Conservation (phyloP, 2,329 filamentous ascomycete species). For the Colletotrichum cereale region DNA sequence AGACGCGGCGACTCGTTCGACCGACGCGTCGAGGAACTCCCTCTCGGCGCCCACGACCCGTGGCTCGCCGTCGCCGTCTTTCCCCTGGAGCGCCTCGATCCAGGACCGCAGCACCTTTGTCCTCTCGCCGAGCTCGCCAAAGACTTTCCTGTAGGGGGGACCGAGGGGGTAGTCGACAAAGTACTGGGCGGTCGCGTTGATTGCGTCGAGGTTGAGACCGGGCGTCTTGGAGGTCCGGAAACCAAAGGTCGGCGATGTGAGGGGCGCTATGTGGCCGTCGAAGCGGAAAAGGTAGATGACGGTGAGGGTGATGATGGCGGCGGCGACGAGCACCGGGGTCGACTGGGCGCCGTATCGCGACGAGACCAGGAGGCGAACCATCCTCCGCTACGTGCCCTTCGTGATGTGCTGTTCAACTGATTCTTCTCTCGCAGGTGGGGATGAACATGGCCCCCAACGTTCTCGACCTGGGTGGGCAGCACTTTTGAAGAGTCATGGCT, state of each 20-base stretch:
- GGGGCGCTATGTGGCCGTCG: slow-evolving; percentile 22
- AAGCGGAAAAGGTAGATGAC: slow-evolving; percentile 27
- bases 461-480: background rate
- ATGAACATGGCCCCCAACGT: no score
- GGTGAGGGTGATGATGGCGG: slow-evolving; percentile 23
- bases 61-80: background rate
- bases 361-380: slow-evolving; percentile 24
- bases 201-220: slow-evolving; percentile 34
- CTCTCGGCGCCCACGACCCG: slow-evolving; percentile 36
- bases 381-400: slow-evolving; percentile 11
- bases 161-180: slow-evolving; percentile 48
- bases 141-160: slow-evolving; percentile 48
- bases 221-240: slow-evolving; percentile 19
- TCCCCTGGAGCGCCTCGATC: slow-evolving; percentile 37
- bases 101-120: slow-evolving; percentile 43
- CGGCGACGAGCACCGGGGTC: slow-evolving; percentile 20
- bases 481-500: slow-evolving; percentile 13
- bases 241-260: slow-evolving; percentile 17
- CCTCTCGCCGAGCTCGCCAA: slow-evolving; percentile 50
- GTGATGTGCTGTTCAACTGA: background rate
- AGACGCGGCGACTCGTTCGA: slow-evolving; percentile 40
- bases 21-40: slow-evolving; percentile 23
- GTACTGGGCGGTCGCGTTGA: slow-evolving; percentile 32
- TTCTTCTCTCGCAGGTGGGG: background rate
- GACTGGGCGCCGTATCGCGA: slow-evolving; percentile 27